Percentiles rank a stretch among this genome's conserved stretches.
Evolutionary conservation across 345 rosid genomes (phyloP).

Genomic region (Dipteronia dyeriana): DNA sequence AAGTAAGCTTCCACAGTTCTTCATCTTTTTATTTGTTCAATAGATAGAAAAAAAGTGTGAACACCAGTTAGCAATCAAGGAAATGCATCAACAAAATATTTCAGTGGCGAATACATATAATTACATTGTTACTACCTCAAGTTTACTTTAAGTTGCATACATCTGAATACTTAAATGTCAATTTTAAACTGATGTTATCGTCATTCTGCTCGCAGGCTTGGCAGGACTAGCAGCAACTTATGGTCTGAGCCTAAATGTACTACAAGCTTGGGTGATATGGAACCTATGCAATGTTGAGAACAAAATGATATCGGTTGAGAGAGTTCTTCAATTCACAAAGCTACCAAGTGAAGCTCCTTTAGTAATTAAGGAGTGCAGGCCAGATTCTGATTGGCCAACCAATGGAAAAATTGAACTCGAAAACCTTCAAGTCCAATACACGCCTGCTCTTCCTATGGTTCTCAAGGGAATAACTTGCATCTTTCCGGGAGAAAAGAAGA

Average conservation of each 20-base stretch:
- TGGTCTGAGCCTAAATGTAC: conserved; percentile 66
- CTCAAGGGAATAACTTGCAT: conserved; percentile 65
- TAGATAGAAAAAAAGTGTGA: not conserved
- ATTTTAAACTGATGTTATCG: conserved; percentile 1
- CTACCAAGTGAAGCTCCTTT: conserved; percentile 59
- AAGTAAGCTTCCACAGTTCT: conserved; percentile 45
- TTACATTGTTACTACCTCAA: not conserved
- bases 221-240: conserved; percentile 67
- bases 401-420: conserved; percentile 51
- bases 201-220: conserved; percentile 46
- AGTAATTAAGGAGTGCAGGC: conserved; percentile 41
- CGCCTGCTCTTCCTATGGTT: conserved; percentile 57
- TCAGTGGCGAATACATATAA: not conserved
- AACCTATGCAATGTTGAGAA: conserved; percentile 74
- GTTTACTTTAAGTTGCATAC: not conserved
- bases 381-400: conserved; percentile 56
- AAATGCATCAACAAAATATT: not conserved
- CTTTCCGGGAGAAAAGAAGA: conserved; percentile 65
- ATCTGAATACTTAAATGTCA: not conserved
- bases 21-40: not conserved
- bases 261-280: conserved; percentile 84
- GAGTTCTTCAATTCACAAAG: conserved; percentile 62
- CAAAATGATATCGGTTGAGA: conserved; percentile 79
- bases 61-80: not conserved
- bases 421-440: conserved; percentile 54